A percentile compares a stretch with the other conserved stretches of the same genome.
These are phyloP conservation scores for Barnettozyma salicaria DNA, from an alignment of 805 yeast genomes.

Conservation along the genomic window DNA sequence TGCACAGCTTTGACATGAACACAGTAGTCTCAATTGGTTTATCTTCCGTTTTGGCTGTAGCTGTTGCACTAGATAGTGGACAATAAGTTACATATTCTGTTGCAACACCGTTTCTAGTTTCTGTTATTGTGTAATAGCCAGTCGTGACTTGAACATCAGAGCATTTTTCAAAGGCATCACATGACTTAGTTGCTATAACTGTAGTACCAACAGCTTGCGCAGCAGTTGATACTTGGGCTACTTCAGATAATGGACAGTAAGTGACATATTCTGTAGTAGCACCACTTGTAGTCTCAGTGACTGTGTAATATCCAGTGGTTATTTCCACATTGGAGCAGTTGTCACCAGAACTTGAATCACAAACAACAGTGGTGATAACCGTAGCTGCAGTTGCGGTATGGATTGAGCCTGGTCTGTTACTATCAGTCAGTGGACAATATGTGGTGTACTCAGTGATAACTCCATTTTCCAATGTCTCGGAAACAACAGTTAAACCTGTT, in stretches of 20 bases:
- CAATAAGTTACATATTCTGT: neutral
- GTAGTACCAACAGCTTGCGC: neutral
- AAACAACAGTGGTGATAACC: neutral
- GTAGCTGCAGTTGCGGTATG: neutral
- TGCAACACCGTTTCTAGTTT: neutral
- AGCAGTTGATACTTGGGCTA: neutral
- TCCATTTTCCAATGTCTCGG: constrained; percentile 1
- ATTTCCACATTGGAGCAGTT: neutral
- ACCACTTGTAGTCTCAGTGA: constrained; percentile 1
- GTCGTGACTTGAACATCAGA: constrained; percentile 2
- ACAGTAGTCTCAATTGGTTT: no score
- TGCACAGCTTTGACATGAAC: constrained; percentile 1
- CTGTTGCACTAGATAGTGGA: neutral
- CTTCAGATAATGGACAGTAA: constrained; percentile 1
- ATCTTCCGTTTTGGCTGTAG: neutral
- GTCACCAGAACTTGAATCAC: neutral
- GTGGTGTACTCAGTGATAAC: constrained; percentile 9
- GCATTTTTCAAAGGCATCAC: neutral
- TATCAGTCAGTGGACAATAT: constrained; percentile 5
- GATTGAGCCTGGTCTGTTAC: neutral
- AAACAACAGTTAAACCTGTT: constrained; percentile 8
- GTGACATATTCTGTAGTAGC: neutral
- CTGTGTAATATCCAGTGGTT: constrained; percentile 1
- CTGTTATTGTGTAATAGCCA: neutral
- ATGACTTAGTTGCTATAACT: neutral